Evolutionary conservation across 352 stramenopile genomes (phyloP), one percentile per base, ranked within the genome.

Genomic region (Globisporangium paddicum): DNA sequence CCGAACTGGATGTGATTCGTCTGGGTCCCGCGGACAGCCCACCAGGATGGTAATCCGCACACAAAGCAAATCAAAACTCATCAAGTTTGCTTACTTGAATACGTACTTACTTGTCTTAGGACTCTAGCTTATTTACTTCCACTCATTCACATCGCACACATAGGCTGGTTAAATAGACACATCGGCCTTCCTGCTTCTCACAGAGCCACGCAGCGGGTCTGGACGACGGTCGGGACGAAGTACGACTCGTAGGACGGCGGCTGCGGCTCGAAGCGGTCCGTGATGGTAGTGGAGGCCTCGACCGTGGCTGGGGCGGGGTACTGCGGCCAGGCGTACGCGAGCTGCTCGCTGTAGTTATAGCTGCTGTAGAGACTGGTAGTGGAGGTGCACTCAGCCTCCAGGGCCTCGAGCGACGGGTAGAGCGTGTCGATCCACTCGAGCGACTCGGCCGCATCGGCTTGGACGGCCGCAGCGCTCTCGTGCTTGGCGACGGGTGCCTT

Each of bases 361-460:
- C 10, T 30, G 37, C 26, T 50, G 37, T 38, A 35, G 21, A 30
- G 3, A 37, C 8, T 47, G 35, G 6, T 40, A 21, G 37, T 40
- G 8, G 34, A 40, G 18, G 26, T 64, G 41, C 58, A 64, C 50
- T 66, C 60, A 3, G 60, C 60, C 19, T 66, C 60, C 3, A 66
- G 52, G 16, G 47, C 47, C 25, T 87, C 73, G 35, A 89, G 65
- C 51, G 79, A 80, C 37, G 77, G 68, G 50, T 87, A 89, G 38
- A 89, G 64, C n/a, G 70, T 71, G 66, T 89, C 79, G 44, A 89
- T 74, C 77, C 77, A 89, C 28, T 80, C 65, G 40, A 76, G 65
- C 28, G 48, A 69, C 41, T 74, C 67, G 47, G 28, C 28, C 28
- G 10, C 18, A 32, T 54, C 47, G 7, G 47, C 16, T 14, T 18